Evolutionary conservation across 2,329 filamentous ascomycete species (phyloP).

Genomic region (Aspergillus sp.): DNA sequence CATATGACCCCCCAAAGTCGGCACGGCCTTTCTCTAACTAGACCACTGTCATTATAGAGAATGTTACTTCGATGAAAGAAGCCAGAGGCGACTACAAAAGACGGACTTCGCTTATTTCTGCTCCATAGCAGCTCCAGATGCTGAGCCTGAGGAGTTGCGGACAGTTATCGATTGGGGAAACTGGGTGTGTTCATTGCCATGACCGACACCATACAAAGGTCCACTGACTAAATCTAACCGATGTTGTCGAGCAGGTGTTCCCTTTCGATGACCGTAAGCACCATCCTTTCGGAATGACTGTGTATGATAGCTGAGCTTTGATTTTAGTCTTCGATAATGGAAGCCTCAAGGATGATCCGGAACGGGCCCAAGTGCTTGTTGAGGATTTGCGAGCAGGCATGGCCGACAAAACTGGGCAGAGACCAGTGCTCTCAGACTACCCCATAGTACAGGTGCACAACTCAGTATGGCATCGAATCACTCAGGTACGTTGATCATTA

Average conservation of each 20-base stretch:
- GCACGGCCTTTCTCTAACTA: not conserved
- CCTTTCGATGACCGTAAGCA: slow-evolving; percentile 20
- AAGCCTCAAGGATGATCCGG: slow-evolving; percentile 26
- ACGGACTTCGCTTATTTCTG: slow-evolving; percentile 31
- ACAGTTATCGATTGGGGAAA: slow-evolving; percentile 33
- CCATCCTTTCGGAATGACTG: no score
- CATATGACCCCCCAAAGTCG: not conserved
- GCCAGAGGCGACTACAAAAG: slow-evolving; percentile 12
- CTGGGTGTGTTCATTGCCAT: slow-evolving; percentile 20
- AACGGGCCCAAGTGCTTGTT: slow-evolving; percentile 25
- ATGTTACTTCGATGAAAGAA: slow-evolving; percentile 18
- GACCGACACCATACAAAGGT: not conserved
- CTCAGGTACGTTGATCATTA: slow-evolving; percentile 10
- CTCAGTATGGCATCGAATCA: slow-evolving; percentile 27
- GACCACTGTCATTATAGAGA: slow-evolving; percentile 10
- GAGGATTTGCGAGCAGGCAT: slow-evolving; percentile 25
- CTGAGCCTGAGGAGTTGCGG: slow-evolving; percentile 24
- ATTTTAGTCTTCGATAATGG: slow-evolving; percentile 35
- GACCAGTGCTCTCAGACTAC: slow-evolving; percentile 4
- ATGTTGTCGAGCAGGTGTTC: slow-evolving; percentile 12
- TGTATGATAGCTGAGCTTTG: not conserved
- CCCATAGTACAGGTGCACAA: slow-evolving; percentile 31
- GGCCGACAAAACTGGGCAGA: slow-evolving; percentile 19
- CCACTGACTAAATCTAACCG: not conserved
- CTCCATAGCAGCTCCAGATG: slow-evolving; percentile 27